Percentiles rank a stretch among this genome's conserved stretches.
These are phyloP conservation scores for Mrakia gelida DNA, from an alignment of 768 basidiomycete species.

Conservation along the genomic window DNA sequence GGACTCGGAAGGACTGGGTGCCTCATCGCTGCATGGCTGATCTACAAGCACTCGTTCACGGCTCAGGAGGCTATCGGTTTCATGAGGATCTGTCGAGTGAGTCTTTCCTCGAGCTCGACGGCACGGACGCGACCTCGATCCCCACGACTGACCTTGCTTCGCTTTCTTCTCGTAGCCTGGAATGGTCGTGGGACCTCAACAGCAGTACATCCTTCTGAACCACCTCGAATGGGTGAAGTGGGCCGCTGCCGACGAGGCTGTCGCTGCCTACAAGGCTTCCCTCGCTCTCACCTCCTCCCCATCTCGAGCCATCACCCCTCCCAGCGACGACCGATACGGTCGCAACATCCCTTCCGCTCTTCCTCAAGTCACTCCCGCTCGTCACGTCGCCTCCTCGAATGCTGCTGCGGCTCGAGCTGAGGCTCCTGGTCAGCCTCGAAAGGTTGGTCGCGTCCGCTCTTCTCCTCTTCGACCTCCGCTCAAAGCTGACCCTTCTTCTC, in stretches of 20 bases:
- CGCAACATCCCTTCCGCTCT: slow-evolving; percentile 41
- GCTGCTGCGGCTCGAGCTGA: slow-evolving; percentile 64
- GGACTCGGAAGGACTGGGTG: slow-evolving; percentile 95
- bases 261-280: slow-evolving; percentile 29
- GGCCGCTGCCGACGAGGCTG: slow-evolving; percentile 73
- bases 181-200: slow-evolving; percentile 37
- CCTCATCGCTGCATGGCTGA: slow-evolving; percentile 63
- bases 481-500: background rate
- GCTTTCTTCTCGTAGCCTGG: slow-evolving; percentile 11
- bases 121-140: background rate
- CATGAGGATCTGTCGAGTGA: slow-evolving; percentile 96
- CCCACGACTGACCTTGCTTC: no score
- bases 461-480: background rate
- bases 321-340: slow-evolving; percentile 28
- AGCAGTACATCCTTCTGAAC: slow-evolving; percentile 89
- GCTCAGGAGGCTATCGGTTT: slow-evolving; percentile 94
- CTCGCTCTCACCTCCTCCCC: slow-evolving; percentile 44
- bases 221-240: slow-evolving; percentile 91
- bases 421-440: slow-evolving; percentile 63
- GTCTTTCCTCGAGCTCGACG: slow-evolving; percentile 51
- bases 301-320: slow-evolving; percentile 23
- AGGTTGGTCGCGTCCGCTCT: slow-evolving; percentile 42
- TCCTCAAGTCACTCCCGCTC: slow-evolving; percentile 76
- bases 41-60: slow-evolving; percentile 64
- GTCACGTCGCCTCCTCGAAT: slow-evolving; percentile 61